Percentiles rank a stretch among this genome's conserved stretches.
Conservation (phyloP, 2,329 filamentous ascomycete species). For the Sarocladiaceae sp. region DNA sequence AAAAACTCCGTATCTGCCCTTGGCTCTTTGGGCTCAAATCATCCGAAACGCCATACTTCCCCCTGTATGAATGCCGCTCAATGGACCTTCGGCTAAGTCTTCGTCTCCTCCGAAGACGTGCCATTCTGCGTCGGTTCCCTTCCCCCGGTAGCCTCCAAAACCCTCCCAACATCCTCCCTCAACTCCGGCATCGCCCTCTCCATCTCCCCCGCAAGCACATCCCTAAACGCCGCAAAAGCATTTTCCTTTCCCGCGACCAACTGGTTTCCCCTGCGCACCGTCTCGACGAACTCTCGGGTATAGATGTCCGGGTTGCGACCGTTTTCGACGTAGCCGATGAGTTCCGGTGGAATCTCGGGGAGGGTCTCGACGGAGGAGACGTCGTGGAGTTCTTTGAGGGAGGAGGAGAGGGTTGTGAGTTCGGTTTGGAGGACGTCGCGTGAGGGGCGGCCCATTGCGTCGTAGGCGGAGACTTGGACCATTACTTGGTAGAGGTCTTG, state of each 20-base stretch:
- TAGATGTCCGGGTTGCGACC: conserved; percentile 72
- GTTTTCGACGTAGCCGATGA: conserved; percentile 66
- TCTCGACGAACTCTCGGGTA: conserved; percentile 69
- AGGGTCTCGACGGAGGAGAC: conserved; percentile 39
- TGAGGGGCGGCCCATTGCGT: conserved; percentile 45
- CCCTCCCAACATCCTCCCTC: conserved; percentile 44
- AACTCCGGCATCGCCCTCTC: conserved; percentile 56
- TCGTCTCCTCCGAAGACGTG: background rate
- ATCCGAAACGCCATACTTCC: background rate
- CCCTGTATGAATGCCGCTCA: background rate
- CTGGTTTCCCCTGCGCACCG: conserved; percentile 62
- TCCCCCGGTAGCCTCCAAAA: conserved; percentile 44
- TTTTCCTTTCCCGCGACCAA: conserved; percentile 59
- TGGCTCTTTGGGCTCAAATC: background rate
- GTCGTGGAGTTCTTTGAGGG: conserved; percentile 34
- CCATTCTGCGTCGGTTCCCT: conserved; percentile 5
- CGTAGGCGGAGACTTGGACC: conserved; percentile 60
- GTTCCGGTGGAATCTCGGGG: conserved; percentile 55
- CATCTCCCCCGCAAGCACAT: conserved; percentile 58
- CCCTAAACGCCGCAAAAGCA: conserved; percentile 58
- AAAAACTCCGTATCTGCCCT: background rate
- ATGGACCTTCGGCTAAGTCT: background rate
- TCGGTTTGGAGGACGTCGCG: conserved; percentile 53
- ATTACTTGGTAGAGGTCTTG: conserved; percentile 61
- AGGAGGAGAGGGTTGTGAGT: conserved; percentile 39